phyloP scores from a whole-genome alignment of 495 filamentous ascomycete species.

The Aspergillus coremiiformis region DNA sequence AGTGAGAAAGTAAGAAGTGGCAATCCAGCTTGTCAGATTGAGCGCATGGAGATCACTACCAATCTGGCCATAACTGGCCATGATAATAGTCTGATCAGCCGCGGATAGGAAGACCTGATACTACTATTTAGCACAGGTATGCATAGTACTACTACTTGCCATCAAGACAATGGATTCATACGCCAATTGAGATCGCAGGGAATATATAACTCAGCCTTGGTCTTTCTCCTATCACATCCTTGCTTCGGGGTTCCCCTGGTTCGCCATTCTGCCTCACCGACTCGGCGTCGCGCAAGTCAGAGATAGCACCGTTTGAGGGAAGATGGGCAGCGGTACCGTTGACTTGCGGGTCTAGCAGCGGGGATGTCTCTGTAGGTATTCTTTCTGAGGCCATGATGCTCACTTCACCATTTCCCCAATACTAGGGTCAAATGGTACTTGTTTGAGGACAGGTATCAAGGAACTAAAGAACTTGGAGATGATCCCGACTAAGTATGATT shows the following conservation, averaged over 20 bases:
- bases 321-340: slow-evolving; percentile 17
- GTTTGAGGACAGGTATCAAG: too few species aligned
- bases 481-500: too few species aligned
- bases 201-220: slow-evolving; percentile 40
- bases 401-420: slow-evolving; percentile 7
- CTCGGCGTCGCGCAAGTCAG: slow-evolving; percentile 16
- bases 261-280: slow-evolving; percentile 7
- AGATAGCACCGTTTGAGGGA: slow-evolving; percentile 24
- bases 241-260: slow-evolving; percentile 12
- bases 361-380: slow-evolving; percentile 33
- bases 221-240: slow-evolving; percentile 26
- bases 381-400: slow-evolving; percentile 23
- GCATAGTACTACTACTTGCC: too few species aligned
- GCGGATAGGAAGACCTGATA: slow-evolving; percentile 59
- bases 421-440: not conserved
- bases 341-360: slow-evolving; percentile 29
- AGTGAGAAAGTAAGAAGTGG: slow-evolving; percentile 70
- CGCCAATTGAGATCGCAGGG: slow-evolving; percentile 46
- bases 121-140: slow-evolving; percentile 2
- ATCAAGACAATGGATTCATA: slow-evolving; percentile 27
- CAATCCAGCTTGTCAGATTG: slow-evolving; percentile 78
- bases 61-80: slow-evolving; percentile 72
- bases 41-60: slow-evolving; percentile 72
- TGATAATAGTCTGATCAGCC: slow-evolving; percentile 76
- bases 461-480: too few species aligned